Percentiles rank a stretch among this genome's conserved stretches.
phyloP scores from a whole-genome alignment of 1,284 basidiomycete genomes.

The Ceratobasidium sp. region DNA sequence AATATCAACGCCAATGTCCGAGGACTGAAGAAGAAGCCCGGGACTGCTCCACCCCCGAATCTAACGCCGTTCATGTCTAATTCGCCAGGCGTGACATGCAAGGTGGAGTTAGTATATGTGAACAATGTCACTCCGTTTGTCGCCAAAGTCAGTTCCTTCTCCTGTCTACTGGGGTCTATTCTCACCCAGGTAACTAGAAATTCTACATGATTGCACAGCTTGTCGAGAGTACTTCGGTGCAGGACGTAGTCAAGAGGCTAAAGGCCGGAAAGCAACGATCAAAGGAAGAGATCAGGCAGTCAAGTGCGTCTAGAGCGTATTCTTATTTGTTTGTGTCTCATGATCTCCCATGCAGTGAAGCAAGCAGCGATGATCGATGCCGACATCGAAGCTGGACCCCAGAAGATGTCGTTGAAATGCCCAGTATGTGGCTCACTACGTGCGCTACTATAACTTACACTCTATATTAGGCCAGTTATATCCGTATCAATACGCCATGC shows the following conservation, averaged over 20 bases:
- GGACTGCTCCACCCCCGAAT: slow-evolving; percentile 92
- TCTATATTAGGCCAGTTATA: slow-evolving; percentile 80
- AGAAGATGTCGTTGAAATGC: slow-evolving; percentile 90
- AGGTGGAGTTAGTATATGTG: slow-evolving; percentile 88
- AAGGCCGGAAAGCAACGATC: slow-evolving; percentile 72
- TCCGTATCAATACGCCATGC: slow-evolving; percentile 85
- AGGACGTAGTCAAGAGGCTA: slow-evolving; percentile 72
- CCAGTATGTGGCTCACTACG: slow-evolving; percentile 70
- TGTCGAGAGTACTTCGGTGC: slow-evolving; percentile 76
- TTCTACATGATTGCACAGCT: slow-evolving; percentile 87
- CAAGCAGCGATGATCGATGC: slow-evolving; percentile 74
- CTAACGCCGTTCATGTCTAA: slow-evolving; percentile 70
- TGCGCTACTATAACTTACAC: slow-evolving; percentile 32
- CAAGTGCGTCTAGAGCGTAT: slow-evolving; percentile 61
- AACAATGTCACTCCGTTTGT: slow-evolving; percentile 63
- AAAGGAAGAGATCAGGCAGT: slow-evolving; percentile 71
- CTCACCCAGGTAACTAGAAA: slow-evolving; percentile 63
- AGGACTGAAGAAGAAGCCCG: slow-evolving; percentile 96
- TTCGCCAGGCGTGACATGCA: slow-evolving; percentile 64
- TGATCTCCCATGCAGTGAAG: slow-evolving; percentile 63
- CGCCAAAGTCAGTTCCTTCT: slow-evolving; percentile 44
- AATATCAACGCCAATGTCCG: slow-evolving; percentile 82
- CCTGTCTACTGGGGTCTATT: slow-evolving; percentile 5
- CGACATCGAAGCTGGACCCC: slow-evolving; percentile 86
- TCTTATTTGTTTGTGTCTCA: slow-evolving; percentile 14